phyloP scores from a whole-genome alignment of 805 yeast species.

The Yarrowia bubula region DNA sequence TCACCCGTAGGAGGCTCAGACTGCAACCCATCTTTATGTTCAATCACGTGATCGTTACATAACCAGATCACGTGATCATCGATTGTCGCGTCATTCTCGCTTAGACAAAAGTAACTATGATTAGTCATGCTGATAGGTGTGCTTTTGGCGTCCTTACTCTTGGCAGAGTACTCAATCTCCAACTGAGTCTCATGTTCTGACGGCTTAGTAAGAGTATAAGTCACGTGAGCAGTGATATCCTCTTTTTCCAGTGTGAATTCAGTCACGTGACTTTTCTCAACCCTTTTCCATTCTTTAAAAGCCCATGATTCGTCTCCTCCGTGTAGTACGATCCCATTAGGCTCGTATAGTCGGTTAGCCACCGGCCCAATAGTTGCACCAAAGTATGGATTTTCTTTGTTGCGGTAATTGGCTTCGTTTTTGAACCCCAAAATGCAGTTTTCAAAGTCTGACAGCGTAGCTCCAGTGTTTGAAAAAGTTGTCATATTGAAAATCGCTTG shows the following conservation, averaged over 20 bases:
- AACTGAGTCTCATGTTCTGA: neutral
- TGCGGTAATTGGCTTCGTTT: neutral
- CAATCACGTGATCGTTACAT: neutral
- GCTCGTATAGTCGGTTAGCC: neutral
- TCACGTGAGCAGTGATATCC: neutral
- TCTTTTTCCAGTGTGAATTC: neutral
- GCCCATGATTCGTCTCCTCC: slow-evolving; percentile 2
- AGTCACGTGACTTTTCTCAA: neutral
- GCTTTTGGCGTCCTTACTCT: neutral
- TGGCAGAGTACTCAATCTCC: neutral
- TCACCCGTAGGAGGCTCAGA: neutral
- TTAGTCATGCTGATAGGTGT: neutral
- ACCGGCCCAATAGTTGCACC: slow-evolving; percentile 11
- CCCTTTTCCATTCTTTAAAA: neutral
- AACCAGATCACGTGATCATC: neutral
- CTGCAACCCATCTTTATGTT: neutral
- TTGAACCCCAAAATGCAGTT: neutral
- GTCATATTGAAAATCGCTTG: neutral
- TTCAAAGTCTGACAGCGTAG: neutral
- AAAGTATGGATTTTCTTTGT: neutral
- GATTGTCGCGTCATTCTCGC: neutral
- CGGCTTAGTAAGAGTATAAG: neutral
- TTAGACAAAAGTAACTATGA: neutral
- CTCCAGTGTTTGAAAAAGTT: neutral
- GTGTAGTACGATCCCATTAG: neutral